Conservation (phyloP, 2,329 filamentous ascomycete species). For the Ophioceras dolichostomum region DNA sequence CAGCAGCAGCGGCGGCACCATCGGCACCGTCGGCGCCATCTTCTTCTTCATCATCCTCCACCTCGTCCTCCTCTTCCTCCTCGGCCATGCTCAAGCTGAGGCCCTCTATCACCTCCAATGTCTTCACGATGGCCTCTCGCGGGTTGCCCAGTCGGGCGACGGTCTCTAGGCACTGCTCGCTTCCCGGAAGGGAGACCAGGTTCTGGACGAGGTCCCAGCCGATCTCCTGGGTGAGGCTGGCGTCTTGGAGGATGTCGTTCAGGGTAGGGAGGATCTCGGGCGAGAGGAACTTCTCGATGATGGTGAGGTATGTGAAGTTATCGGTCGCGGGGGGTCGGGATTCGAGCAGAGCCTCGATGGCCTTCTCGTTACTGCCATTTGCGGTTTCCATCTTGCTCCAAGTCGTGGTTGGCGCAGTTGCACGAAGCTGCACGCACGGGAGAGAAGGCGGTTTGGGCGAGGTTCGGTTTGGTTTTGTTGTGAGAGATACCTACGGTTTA, state of each 20-base stretch:
- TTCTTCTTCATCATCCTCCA: constrained; percentile 5
- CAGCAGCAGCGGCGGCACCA: too few relatives aligned
- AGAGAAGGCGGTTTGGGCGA: neutral
- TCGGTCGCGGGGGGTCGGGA: constrained; percentile 44
- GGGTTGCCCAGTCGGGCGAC: constrained; percentile 70
- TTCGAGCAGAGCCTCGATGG: constrained; percentile 32
- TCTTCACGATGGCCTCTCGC: constrained; percentile 69
- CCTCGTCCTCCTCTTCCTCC: constrained; percentile 14
- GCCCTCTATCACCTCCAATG: constrained; percentile 58
- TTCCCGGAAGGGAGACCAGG: constrained; percentile 53
- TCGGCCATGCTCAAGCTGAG: constrained; percentile 37
- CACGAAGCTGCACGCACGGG: too few relatives aligned
- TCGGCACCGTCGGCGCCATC: constrained; percentile 17
- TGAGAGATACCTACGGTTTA: too few relatives aligned
- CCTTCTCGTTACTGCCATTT: constrained; percentile 19
- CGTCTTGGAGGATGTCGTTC: constrained; percentile 43
- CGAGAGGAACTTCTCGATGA: constrained; percentile 61
- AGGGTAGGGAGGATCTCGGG: constrained; percentile 55
- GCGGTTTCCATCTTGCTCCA: neutral
- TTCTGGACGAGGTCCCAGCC: constrained; percentile 77
- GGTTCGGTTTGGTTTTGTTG: neutral
- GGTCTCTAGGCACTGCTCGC: constrained; percentile 59
- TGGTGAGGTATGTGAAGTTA: constrained; percentile 64
- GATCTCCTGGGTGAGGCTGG: constrained; percentile 63
- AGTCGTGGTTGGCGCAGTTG: neutral